Conservation (phyloP, 2,329 filamentous ascomycete genomes). For the Cercospora citrullina region DNA sequence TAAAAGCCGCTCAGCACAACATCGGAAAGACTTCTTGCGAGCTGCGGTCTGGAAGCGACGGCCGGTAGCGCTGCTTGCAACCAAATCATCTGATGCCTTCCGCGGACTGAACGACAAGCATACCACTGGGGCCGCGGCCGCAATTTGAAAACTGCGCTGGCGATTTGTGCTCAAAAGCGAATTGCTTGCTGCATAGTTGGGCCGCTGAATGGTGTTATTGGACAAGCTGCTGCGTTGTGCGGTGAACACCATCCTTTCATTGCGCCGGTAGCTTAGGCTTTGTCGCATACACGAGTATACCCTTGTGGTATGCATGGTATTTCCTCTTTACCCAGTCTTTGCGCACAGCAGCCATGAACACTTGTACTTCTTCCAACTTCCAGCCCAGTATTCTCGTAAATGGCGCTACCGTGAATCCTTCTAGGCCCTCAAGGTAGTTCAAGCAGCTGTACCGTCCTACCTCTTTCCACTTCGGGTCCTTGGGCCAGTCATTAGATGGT, state of each 20-base stretch:
- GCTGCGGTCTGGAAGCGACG: neutral
- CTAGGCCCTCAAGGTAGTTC: constrained; percentile 21
- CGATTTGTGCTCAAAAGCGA: neutral
- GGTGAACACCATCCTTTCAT: neutral
- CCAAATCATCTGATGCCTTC: neutral
- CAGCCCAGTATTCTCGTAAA: constrained; percentile 48
- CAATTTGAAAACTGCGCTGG: neutral
- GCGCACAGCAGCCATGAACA: constrained; percentile 10
- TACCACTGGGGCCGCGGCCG: neutral
- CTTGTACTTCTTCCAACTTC: constrained; percentile 38
- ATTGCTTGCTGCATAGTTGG: neutral
- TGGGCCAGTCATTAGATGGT: constrained; percentile 35
- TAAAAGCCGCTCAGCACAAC: neutral
- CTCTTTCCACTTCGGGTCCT: constrained; percentile 27
- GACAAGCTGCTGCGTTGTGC: neutral
- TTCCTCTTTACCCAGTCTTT: constrained; percentile 20
- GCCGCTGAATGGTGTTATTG: too few relatives aligned
- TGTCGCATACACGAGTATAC: constrained; percentile 17
- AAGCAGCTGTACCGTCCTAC: constrained; percentile 27
- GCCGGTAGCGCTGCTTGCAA: neutral
- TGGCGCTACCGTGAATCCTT: constrained; percentile 41
- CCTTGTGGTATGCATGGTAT: constrained; percentile 29
- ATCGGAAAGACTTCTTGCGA: neutral
- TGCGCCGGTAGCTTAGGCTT: constrained; percentile 8
- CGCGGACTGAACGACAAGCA: neutral